Evolutionary conservation across 2,329 filamentous ascomycete species (phyloP).

Genomic region (Diplodia intermedia): DNA sequence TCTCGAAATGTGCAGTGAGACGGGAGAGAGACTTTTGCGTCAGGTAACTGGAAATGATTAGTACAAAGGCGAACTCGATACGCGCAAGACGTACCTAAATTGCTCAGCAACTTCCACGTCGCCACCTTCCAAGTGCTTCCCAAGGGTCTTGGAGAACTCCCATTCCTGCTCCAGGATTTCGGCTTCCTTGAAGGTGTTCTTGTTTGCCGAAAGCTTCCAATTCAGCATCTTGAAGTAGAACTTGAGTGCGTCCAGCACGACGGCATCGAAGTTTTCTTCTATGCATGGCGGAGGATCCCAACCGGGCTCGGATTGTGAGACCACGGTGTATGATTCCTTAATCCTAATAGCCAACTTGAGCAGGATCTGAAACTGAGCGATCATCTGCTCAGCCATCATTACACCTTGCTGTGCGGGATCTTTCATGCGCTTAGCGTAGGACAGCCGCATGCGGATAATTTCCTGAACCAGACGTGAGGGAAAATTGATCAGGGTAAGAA

Average conservation of each 20-base stretch:
- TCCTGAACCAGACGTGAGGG: constrained; percentile 95
- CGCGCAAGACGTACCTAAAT: constrained; percentile 66
- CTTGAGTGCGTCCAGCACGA: constrained; percentile 89
- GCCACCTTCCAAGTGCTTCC: constrained; percentile 86
- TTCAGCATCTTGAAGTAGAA: constrained; percentile 99
- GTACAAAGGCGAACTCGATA: neutral
- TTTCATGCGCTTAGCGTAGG: constrained; percentile 93
- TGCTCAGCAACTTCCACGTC: constrained; percentile 98
- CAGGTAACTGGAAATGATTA: constrained; percentile 65
- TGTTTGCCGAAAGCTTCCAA: constrained; percentile 96
- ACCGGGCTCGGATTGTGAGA: constrained; percentile 85
- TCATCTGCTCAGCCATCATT: constrained; percentile 98
- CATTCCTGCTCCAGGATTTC: constrained; percentile 97
- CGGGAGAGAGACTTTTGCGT: constrained; percentile 92
- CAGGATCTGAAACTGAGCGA: constrained; percentile 91
- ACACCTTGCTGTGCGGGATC: constrained; percentile 90
- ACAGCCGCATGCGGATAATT: constrained; percentile 89
- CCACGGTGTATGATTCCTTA: constrained; percentile 84
- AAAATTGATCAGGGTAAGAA: constrained; percentile 96
- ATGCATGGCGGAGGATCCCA: constrained; percentile 97
- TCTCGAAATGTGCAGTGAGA: constrained; percentile 88
- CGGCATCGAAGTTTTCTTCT: constrained; percentile 92
- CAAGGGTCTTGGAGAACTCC: constrained; percentile 95
- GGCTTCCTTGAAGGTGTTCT: constrained; percentile 98
- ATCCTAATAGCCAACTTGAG: constrained; percentile 91